These are phyloP conservation scores for Chlorella variabilis DNA, from an alignment of 163 green algal genomes.

Conservation along the genomic window DNA sequence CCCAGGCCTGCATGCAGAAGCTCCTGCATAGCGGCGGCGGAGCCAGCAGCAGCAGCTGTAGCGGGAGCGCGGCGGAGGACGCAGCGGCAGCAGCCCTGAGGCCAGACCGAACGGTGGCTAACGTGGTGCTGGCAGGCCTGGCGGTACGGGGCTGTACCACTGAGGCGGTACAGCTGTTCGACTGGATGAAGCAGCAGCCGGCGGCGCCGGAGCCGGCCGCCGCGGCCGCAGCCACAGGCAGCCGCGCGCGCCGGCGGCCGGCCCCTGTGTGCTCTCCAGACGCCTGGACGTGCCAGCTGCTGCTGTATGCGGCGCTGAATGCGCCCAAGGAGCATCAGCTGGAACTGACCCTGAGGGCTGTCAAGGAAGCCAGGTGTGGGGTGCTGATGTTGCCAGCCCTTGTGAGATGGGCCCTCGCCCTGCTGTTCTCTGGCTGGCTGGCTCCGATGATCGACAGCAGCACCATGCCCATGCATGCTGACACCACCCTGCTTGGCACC, in stretches of 20 bases:
- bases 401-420: no score
- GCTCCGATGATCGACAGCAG: neutral
- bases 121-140: conserved; percentile 20
- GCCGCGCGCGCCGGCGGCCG: neutral
- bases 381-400: no score
- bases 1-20: neutral
- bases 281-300: conserved; percentile 16
- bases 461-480: neutral
- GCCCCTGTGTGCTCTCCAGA: neutral
- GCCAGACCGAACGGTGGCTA: neutral
- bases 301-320: conserved; percentile 31
- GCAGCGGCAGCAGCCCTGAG: neutral
- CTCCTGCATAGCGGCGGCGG: conserved; percentile 4
- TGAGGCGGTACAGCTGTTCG: conserved; percentile 5
- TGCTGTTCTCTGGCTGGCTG: neutral
- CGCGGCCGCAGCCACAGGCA: neutral
- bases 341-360: conserved; percentile 21
- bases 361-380: conserved; percentile 9
- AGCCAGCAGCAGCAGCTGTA: neutral
- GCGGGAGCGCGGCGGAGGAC: neutral
- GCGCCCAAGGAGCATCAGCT: conserved; percentile 4
- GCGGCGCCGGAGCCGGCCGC: neutral
- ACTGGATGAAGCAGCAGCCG: conserved; percentile 7
- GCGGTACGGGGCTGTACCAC: neutral
- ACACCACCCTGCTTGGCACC: neutral